Base-by-base conservation (phyloP, 352 stramenopile species). In the Globisporangium abappressorium region DNA sequence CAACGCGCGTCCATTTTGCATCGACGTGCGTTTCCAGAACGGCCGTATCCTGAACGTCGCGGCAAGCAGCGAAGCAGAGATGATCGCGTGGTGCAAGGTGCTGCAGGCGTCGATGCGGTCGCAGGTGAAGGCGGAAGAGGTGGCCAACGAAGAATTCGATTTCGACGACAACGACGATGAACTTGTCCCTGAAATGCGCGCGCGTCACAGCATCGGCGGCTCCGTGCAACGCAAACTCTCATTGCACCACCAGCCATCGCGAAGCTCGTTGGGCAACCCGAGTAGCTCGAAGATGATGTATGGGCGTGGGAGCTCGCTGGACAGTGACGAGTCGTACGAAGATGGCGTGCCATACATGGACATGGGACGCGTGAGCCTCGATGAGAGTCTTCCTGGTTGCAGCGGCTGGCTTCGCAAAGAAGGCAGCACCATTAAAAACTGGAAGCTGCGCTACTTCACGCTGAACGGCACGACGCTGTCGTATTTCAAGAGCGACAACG, bases 401-500 rank as follows among this genome's bases (percentile, higher is more conserved):
- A 91, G 81, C 28, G 87, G 87, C 5, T 95, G 83, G 81, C 77
- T 95, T 6, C 78, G 79, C 11, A 95, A 95, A 66, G 84, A 95
- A 80, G 87, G 87, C 36, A 84, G 87, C 46, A 89, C 83, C 1
- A 79, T 95, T 64, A 92, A 91, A 70, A 92, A 80, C 63, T 95
- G 87, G 87, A 95, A 95, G 66, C 76, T 80, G 18, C 82, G 87
- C 8, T 95, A 90, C 59, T 95, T 95, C 70, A 93, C 82, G 1
- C 72, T 95, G 14, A 84, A 90, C 34, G 84, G 85, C 7, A 79
- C 83, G 47, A 85, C 78, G n/a, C 68, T 95, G 62, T 89, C 84
- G 57, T 95, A 95, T 72, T 95, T 90, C 62, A 91, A 93, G 70
- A 95, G 84, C 53, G 85, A 91, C 70, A 89, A 88, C 33, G 87